Base-by-base conservation (phyloP, 176 grass and related monocot species). In the Ensete ventricosum region DNA sequence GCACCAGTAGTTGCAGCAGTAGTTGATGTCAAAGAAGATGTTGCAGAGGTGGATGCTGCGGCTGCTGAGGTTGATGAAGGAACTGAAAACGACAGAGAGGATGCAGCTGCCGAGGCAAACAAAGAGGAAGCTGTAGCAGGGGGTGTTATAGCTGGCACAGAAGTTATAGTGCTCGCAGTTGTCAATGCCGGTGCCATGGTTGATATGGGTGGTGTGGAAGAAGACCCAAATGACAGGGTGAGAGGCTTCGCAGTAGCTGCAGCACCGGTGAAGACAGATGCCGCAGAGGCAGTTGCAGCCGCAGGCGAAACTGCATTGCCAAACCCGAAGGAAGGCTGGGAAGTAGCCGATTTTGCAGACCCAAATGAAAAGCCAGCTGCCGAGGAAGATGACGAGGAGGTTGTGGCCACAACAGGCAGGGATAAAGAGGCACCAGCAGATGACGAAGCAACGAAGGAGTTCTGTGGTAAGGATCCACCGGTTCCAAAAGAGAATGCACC, bases 281-380 rank as follows among this genome's bases (percentile, higher is more conserved):
- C 75, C 78, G 62, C 55, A 17, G 87, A 78, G 24, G 90, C 26
- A 60, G 63, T 20, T 9, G 59, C 14, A 3, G 75, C 52, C 74
- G 62, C 53, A 69, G 34, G 34, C 34, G 34, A 43, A 43, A 43
- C 34, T 43, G 75, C 79, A 63, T 73, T 53, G 64, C 50, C 14
- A 13, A 77, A 78, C 14, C 79, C 69, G 1, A 73, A 60, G 51
- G 69, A 74, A 60, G 74, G 76, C 64, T 80, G 84, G 55, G 84
- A 63, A 26, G 84, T 53, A 62, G 79, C 4, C 0, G 67, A 72
- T 67, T 58, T 53, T 1, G 78, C 86, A 76, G 79, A 82, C 21
- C 81, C 82, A 71, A 84, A 88, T 71, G 85, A 80, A 69, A 89
- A 83, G 22, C 79, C 79, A 77, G 79, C 76, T 58, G 81, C 64